Evolutionary conservation across 1,139 yeast species (phyloP).

Genomic region (Lodderomyces beijingensis): DNA sequence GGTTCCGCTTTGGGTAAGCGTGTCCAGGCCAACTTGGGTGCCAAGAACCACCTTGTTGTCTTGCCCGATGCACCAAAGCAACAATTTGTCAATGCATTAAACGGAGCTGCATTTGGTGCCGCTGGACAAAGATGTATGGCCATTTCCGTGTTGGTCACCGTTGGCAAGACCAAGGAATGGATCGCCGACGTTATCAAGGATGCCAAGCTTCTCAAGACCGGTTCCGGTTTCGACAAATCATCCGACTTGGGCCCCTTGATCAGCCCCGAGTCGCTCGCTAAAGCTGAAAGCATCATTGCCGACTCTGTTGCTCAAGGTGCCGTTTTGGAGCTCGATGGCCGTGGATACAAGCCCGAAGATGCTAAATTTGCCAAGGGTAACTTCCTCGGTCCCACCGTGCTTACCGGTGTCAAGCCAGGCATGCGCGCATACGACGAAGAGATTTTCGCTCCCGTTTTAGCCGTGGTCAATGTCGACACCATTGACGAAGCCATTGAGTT

Average conservation of each 20-base stretch:
- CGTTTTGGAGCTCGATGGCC: slow-evolving; percentile 59
- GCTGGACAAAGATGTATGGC: slow-evolving; percentile 90
- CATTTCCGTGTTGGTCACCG: slow-evolving; percentile 70
- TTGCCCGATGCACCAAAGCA: slow-evolving; percentile 69
- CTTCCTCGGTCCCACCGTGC: slow-evolving; percentile 70
- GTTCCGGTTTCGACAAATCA: slow-evolving; percentile 60
- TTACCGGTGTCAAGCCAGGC: slow-evolving; percentile 62
- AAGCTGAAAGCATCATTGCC: slow-evolving; percentile 53
- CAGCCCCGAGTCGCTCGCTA: slow-evolving; percentile 52
- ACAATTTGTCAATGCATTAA: slow-evolving; percentile 63
- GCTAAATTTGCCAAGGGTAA: slow-evolving; percentile 55
- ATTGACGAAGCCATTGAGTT: slow-evolving; percentile 69
- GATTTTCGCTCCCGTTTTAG: slow-evolving; percentile 72
- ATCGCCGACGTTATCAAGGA: slow-evolving; percentile 54
- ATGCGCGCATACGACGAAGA: slow-evolving; percentile 73
- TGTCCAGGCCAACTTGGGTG: slow-evolving; percentile 76
- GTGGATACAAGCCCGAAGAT: slow-evolving; percentile 46
- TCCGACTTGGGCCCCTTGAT: slow-evolving; percentile 74
- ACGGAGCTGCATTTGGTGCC: slow-evolving; percentile 81
- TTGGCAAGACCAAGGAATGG: slow-evolving; percentile 68
- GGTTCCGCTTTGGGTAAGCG: slow-evolving; percentile 71
- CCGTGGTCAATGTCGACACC: slow-evolving; percentile 60
- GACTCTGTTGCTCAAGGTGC: slow-evolving; percentile 60
- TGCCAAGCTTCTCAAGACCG: slow-evolving; percentile 55
- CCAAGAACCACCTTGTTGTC: slow-evolving; percentile 71